Evolutionary conservation across 345 rosid genomes (phyloP).

Genomic region (Pugionium cornutum): DNA sequence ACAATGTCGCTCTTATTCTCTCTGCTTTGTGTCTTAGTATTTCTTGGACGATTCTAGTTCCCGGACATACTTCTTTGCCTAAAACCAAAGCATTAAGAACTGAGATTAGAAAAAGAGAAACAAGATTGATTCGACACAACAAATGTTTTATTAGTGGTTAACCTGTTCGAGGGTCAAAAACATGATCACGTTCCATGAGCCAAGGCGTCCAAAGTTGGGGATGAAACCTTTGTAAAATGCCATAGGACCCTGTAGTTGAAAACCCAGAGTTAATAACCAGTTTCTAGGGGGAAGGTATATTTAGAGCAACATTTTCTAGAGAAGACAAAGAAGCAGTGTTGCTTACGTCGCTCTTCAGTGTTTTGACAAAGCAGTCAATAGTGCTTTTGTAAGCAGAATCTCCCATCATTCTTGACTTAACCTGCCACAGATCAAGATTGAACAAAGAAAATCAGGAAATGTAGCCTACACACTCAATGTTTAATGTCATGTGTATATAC

Average conservation of each 20-base stretch:
- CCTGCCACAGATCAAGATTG: conserved; percentile 50
- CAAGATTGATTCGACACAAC: background rate
- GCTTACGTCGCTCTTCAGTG: conserved; percentile 81
- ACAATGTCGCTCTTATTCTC: conserved; percentile 28
- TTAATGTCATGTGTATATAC: conserved; percentile 33
- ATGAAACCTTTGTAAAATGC: conserved; percentile 95
- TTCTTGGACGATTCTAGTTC: conserved; percentile 36
- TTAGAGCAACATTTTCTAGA: conserved; percentile 5
- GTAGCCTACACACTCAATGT: conserved; percentile 6
- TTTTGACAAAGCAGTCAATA: conserved; percentile 88
- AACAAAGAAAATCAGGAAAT: conserved; percentile 17
- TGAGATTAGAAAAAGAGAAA: background rate
- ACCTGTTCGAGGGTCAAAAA: conserved; percentile 97
- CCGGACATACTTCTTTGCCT: conserved; percentile 44
- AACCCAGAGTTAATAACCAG: conserved; percentile 1
- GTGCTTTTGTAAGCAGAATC: conserved; percentile 90
- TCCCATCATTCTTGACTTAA: conserved; percentile 99
- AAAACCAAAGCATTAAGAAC: conserved; percentile 14
- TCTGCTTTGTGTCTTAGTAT: conserved; percentile 18
- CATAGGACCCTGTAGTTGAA: conserved; percentile 63
- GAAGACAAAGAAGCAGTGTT: conserved; percentile 20
- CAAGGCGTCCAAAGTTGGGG: conserved; percentile 92
- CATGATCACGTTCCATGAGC: conserved; percentile 99
- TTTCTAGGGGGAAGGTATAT: background rate
- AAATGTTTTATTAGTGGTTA: conserved; percentile 7